Base-by-base conservation (phyloP, 192 early-diverging fungal species). In the Entomortierella beljakovae region DNA sequence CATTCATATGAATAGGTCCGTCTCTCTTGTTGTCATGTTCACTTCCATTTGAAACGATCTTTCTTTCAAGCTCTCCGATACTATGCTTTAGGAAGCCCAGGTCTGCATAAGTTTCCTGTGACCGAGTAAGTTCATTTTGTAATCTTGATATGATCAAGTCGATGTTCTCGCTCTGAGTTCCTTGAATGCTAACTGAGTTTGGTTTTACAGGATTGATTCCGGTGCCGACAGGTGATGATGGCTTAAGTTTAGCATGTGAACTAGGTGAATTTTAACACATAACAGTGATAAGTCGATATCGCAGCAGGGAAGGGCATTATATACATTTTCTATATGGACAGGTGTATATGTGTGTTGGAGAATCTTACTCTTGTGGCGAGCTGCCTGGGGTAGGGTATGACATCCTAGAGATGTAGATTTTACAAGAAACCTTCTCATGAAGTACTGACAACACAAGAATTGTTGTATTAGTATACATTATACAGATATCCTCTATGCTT, bases 361-460 rank as follows among this genome's bases (percentile, higher is more conserved):
- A 51, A 11, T 29, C 73, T 15, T 69, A 79, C 74, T 79, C 74
- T 58, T 69, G 74, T 1, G 73, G 64, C 20, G 74, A 79, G n/a
- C 66, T 56, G 6, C 67, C 74, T 32, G 74, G 61, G 1, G 65
- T 64, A 20, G 74, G 55, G 26, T 68, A 69, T 20, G 65, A 57
- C 66, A 68, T 79, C 25, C 66, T 26, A 20, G 74, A 79, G 35
- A 79, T 64, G 38, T 64, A 79, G 20, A 69, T 69, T 56, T 79
- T 79, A 66, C 74, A 79, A 38, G 74, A 68, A 5, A 79, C 75
- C 49, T 79, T 79, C 48, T 79, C 75, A 31, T 79, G 75, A 23
- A 79, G 75, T 22, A 79, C 67, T 79, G 57, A 56, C 10, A 16
- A 52, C 5, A 5, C 32, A 59, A 35, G 51, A 40, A 59, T 16